Base-by-base conservation (phyloP, 2,329 filamentous ascomycete genomes). In the Fonsecaea pedrosoi region DNA sequence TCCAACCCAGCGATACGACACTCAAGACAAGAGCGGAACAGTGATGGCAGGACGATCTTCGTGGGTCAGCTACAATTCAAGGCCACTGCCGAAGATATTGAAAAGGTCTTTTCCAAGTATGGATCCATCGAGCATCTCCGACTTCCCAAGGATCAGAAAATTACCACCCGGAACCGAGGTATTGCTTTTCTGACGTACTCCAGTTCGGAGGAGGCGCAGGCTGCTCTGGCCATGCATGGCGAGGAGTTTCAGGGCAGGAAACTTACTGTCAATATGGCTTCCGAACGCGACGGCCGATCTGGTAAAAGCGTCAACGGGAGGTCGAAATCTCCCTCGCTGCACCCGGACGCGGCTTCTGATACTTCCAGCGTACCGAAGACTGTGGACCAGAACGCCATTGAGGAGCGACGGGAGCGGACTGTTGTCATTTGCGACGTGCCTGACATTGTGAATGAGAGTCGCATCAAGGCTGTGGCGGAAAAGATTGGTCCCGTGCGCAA, bases 381-480 rank as follows among this genome's bases (percentile, higher is more conserved):
- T 59, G 69, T 71, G 30, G 70, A 69, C 32, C 67, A 69, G 54
- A 40, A 58, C 42, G 53, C 75, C 15, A 75, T 75, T 12, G 81
- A 83, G 18, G 82, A 83, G 0, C 78, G 80, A 7, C 84, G 82
- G 35, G 86, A 89, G 58, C 89, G 92, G 60, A 95, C 92, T 0
- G 84, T 98, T 58, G 90, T 90, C 9, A 82, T 99, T 34, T 87
- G 97, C 79, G 90, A 94, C 69, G 82, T 99, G 0, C 92, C 95
- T 0, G 95, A 98, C 75, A 98, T 94, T 0, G 87, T 98, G 74
- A 97, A 96, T 71, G 92, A 96, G 74, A 88, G 91, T 1, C 92
- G 94, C 35, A 87, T 99, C 62, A 87, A 87, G 54, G 84, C 88
- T 0, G 81, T 96, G 2, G 88, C 91, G 8, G 90, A 92, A 72